These are phyloP conservation scores for Chalciporus pseudorubinellus DNA, from an alignment of 768 basidiomycete species.

Conservation along the genomic window DNA sequence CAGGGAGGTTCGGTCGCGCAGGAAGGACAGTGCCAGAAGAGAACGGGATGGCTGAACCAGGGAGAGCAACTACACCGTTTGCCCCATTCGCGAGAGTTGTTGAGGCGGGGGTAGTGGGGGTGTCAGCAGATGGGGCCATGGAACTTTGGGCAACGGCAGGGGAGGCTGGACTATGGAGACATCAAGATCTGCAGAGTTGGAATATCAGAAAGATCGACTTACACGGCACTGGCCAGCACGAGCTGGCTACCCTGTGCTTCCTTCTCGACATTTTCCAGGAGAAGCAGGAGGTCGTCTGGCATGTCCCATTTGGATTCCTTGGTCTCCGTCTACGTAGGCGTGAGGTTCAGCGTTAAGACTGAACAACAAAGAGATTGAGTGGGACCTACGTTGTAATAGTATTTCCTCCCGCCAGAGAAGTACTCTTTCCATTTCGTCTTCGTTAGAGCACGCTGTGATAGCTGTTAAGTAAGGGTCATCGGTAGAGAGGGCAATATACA, in stretches of 20 bases:
- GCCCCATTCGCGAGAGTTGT: slow-evolving; percentile 48
- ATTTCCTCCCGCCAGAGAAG: slow-evolving; percentile 86
- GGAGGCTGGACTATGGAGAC: slow-evolving; percentile 32
- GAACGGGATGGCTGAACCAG: slow-evolving; percentile 60
- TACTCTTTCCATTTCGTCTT: slow-evolving; percentile 97
- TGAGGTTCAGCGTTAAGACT: slow-evolving; percentile 1
- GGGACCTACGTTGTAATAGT: slow-evolving; percentile 76
- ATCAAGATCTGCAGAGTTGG: slow-evolving; percentile 1
- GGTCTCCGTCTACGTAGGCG: slow-evolving; percentile 57
- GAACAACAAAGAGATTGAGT: neutral
- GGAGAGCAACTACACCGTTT: slow-evolving; percentile 44
- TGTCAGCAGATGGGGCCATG: slow-evolving; percentile 45
- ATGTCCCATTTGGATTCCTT: slow-evolving; percentile 99
- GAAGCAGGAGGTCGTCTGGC: slow-evolving; percentile 86
- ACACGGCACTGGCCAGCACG: slow-evolving; percentile 33
- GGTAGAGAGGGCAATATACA: slow-evolving; percentile 10
- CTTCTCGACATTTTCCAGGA: slow-evolving; percentile 84
- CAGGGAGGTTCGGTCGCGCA: slow-evolving; percentile 74
- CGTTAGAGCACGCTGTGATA: slow-evolving; percentile 71
- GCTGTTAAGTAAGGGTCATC: slow-evolving; percentile 3
- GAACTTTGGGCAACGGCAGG: slow-evolving; percentile 43
- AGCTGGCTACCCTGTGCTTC: slow-evolving; percentile 47
- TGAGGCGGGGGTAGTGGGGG: slow-evolving; percentile 34
- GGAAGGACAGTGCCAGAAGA: slow-evolving; percentile 61
- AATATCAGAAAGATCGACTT: slow-evolving; percentile 4